Evolutionary conservation across 257 asterid genomes (phyloP).

Genomic region (Osmanthus fragrans): DNA sequence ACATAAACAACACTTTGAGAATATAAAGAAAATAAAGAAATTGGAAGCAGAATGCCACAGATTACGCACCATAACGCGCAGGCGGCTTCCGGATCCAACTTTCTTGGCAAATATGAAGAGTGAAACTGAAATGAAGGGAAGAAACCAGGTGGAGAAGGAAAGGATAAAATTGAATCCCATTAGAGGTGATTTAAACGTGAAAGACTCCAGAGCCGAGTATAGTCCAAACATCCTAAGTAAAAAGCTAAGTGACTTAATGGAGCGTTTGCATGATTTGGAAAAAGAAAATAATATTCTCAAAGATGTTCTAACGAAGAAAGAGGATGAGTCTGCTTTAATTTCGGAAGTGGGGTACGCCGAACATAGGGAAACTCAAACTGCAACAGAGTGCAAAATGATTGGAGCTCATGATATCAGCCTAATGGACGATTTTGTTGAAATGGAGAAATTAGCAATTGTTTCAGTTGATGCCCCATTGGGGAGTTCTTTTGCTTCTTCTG

Average conservation of each 20-base stretch:
- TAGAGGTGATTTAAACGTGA: slow-evolving; percentile 32
- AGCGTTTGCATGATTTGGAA: slow-evolving; percentile 60
- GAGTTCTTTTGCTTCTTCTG: slow-evolving; percentile 33
- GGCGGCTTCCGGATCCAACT: slow-evolving; percentile 47
- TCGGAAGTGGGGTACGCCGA: slow-evolving; percentile 25
- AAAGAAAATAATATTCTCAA: slow-evolving; percentile 57
- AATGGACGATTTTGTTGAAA: slow-evolving; percentile 93
- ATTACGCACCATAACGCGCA: slow-evolving; percentile 62
- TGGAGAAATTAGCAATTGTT: slow-evolving; percentile 92
- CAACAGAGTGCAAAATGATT: slow-evolving; percentile 38
- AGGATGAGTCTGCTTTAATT: slow-evolving; percentile 40
- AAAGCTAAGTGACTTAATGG: slow-evolving; percentile 49
- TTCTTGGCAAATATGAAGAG: slow-evolving; percentile 32
- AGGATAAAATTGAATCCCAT: slow-evolving; percentile 30
- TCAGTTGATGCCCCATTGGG: slow-evolving; percentile 47
- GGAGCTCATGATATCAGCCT: slow-evolving; percentile 81
- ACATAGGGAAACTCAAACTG: slow-evolving; percentile 15
- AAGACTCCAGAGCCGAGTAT: slow-evolving; percentile 23
- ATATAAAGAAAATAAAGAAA: slow-evolving; percentile 65
- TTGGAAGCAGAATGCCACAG: slow-evolving; percentile 83
- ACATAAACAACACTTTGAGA: slow-evolving; percentile 48
- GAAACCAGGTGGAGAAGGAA: slow-evolving; percentile 35
- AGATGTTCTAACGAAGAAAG: slow-evolving; percentile 51
- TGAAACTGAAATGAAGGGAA: slow-evolving; percentile 44
- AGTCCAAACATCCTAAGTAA: slow-evolving; percentile 31